Percentiles rank a stretch among this genome's conserved stretches.
phyloP scores from a whole-genome alignment of 2,329 filamentous ascomycete genomes.

The Epichloe sibirici region DNA sequence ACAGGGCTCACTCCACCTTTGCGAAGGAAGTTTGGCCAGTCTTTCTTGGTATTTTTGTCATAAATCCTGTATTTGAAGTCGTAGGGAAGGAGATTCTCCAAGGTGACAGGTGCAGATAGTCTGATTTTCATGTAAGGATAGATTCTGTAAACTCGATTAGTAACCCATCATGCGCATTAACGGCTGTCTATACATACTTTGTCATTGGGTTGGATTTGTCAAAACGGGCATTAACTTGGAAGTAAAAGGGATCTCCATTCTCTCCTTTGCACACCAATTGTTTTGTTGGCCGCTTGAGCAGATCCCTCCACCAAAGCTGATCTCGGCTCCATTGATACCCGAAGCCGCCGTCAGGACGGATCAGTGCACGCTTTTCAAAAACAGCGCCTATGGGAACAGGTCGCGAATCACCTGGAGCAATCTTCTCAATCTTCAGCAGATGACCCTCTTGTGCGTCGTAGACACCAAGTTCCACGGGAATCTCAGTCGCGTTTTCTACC shows the following conservation, averaged over 20 bases:
- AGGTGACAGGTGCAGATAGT: constrained; percentile 80
- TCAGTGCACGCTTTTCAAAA: constrained; percentile 74
- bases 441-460: constrained; percentile 81
- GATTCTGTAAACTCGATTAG: constrained; percentile 31
- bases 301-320: constrained; percentile 81
- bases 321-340: constrained; percentile 93
- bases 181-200: constrained; percentile 33
- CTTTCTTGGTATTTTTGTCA: constrained; percentile 95
- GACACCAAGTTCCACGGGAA: constrained; percentile 85
- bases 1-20: constrained; percentile 96
- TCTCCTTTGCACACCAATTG: constrained; percentile 86
- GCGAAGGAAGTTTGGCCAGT: constrained; percentile 96
- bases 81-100: constrained; percentile 90
- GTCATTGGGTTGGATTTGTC: constrained; percentile 75
- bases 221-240: constrained; percentile 81
- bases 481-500: constrained; percentile 93
- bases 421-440: constrained; percentile 94
- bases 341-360: constrained; percentile 90
- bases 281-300: constrained; percentile 71
- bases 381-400: constrained; percentile 88
- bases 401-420: constrained; percentile 77
- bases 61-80: constrained; percentile 99
- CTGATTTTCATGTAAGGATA: constrained; percentile 95
- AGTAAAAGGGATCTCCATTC: constrained; percentile 83
- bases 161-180: not conserved